Conservation (phyloP, 179 eudicot species). For the Corrigiola litoralis region DNA sequence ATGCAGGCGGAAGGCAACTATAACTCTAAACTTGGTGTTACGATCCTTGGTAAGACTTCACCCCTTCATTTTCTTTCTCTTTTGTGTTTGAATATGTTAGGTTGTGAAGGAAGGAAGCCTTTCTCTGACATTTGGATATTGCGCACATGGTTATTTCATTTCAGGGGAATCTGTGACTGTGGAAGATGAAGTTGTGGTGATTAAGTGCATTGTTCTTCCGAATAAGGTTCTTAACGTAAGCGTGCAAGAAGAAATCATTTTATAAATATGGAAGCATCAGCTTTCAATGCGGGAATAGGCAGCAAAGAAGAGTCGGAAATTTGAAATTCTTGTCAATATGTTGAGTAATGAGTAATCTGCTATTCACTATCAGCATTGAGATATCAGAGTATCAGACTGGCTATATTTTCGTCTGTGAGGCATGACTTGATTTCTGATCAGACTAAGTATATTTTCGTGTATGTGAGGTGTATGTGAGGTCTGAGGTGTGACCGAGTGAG, state of each 20-base stretch:
- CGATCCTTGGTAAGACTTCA: conserved; percentile 34
- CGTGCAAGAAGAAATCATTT: conserved; percentile 45
- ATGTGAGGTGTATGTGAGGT: too few species aligned
- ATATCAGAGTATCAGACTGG: too few species aligned
- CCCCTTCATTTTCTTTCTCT: not conserved
- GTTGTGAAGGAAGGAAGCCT: not conserved
- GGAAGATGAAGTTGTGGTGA: conserved; percentile 47
- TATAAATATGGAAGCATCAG: conserved; percentile 10
- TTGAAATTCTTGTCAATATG: too few species aligned
- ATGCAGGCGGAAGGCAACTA: conserved; percentile 44
- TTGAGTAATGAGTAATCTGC: too few species aligned
- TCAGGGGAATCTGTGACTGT: conserved; percentile 43
- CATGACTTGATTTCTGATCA: too few species aligned
- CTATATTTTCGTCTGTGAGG: too few species aligned
- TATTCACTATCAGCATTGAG: too few species aligned
- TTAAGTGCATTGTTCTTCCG: conserved; percentile 43
- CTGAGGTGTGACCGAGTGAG: too few species aligned
- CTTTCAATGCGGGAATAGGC: not conserved
- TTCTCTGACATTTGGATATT: not conserved
- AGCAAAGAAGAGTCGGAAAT: not conserved
- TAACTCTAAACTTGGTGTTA: conserved; percentile 40
- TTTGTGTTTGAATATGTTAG: not conserved
- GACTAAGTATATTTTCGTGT: too few species aligned
- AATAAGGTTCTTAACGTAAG: conserved; percentile 37
- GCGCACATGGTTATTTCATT: not conserved